phyloP scores from a whole-genome alignment of 768 basidiomycete species.

The Podaxis sp. region DNA sequence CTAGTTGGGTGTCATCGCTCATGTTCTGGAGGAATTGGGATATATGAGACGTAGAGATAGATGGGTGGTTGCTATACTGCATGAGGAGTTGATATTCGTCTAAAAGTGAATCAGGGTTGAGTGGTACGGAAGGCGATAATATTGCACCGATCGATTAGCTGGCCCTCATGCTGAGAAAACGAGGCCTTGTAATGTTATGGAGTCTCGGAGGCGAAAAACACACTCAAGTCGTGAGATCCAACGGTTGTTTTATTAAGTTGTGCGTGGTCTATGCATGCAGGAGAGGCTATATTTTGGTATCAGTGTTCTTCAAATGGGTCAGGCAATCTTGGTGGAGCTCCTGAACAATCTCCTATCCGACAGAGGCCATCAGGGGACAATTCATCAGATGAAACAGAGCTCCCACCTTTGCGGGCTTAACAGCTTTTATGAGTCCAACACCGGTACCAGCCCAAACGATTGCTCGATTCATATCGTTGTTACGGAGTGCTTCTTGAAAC shows the following conservation, averaged over 20 bases:
- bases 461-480: slow-evolving; percentile 44
- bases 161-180: neutral
- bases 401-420: slow-evolving; percentile 36
- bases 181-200: neutral
- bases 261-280: slow-evolving; percentile 5
- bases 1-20: neutral
- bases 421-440: slow-evolving; percentile 48
- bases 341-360: slow-evolving; percentile 45
- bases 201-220: neutral
- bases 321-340: slow-evolving; percentile 49
- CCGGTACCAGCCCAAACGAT: slow-evolving; percentile 70
- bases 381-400: neutral
- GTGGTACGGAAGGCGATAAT: neutral
- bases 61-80: neutral
- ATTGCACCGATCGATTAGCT: neutral
- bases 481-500: slow-evolving; percentile 40
- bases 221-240: neutral
- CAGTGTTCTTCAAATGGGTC: slow-evolving; percentile 21
- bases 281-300: neutral
- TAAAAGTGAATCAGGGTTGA: neutral
- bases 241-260: slow-evolving; percentile 1
- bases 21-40: neutral
- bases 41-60: neutral
- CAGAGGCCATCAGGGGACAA: slow-evolving; percentile 4
- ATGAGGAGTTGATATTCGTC: neutral